These are phyloP conservation scores for Ricinus communis DNA, from an alignment of 345 rosid genomes.

Conservation along the genomic window DNA sequence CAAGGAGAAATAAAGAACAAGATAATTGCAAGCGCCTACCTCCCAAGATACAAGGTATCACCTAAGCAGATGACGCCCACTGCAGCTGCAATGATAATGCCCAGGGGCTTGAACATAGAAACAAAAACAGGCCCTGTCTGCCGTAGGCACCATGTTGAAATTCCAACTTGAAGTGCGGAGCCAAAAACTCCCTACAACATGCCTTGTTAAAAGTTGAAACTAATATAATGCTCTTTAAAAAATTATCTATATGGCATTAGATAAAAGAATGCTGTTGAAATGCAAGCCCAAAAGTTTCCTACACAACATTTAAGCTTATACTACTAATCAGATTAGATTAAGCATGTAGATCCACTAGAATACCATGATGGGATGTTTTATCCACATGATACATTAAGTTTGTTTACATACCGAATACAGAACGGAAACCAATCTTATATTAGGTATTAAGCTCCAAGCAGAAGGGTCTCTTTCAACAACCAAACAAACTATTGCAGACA, in stretches of 20 bases:
- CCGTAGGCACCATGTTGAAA: conserved; percentile 59
- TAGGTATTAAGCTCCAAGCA: conserved; percentile 43
- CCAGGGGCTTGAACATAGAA: conserved; percentile 68
- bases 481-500: conserved; percentile 27
- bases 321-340: neutral
- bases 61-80: conserved; percentile 47
- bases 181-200: conserved; percentile 43
- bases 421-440: conserved; percentile 29
- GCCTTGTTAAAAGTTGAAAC: neutral
- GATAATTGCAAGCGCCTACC: conserved; percentile 29
- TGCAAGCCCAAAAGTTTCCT: conserved; percentile 2
- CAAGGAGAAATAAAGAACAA: neutral
- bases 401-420: conserved; percentile 26
- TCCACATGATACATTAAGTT: neutral
- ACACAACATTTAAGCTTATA: neutral
- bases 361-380: neutral
- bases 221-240: neutral
- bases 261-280: conserved; percentile 4
- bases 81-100: conserved; percentile 48
- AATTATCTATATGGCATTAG: neutral
- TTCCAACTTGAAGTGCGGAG: conserved; percentile 60
- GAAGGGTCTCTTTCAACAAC: conserved; percentile 30
- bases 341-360: neutral
- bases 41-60: conserved; percentile 55
- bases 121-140: conserved; percentile 67